These are phyloP conservation scores for Candolleomyces efflorescens DNA, from an alignment of 768 basidiomycete species.

Conservation along the genomic window DNA sequence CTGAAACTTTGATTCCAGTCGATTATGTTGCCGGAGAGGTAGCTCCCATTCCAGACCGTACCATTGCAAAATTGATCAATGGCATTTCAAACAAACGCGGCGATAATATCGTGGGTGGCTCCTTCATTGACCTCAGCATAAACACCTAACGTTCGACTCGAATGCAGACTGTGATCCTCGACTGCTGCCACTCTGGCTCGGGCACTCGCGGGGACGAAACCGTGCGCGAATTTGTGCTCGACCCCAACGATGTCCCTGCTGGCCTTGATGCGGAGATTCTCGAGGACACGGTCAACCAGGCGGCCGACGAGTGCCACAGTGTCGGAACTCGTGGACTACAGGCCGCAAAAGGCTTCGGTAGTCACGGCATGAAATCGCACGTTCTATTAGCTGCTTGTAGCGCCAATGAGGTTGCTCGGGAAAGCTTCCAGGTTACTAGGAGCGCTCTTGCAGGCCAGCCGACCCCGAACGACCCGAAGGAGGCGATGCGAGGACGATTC, in stretches of 20 bases:
- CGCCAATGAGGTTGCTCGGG: slow-evolving; percentile 26
- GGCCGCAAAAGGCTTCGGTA: slow-evolving; percentile 9
- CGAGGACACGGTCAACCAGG: too few relatives aligned
- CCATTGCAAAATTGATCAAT: slow-evolving; percentile 31
- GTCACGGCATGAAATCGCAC: slow-evolving; percentile 28
- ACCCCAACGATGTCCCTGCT: slow-evolving; percentile 6
- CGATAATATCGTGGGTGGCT: slow-evolving; percentile 36
- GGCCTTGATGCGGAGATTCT: slow-evolving; percentile 23
- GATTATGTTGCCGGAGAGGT: slow-evolving; percentile 12
- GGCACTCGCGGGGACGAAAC: slow-evolving; percentile 19
- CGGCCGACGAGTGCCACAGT: too few relatives aligned
- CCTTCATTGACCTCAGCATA: not conserved
- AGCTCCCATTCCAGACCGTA: slow-evolving; percentile 39
- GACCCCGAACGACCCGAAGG: too few relatives aligned
- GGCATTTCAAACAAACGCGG: slow-evolving; percentile 33
- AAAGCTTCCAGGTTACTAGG: not conserved
- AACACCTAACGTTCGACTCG: not conserved
- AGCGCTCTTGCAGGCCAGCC: too few relatives aligned
- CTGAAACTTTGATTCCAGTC: not conserved
- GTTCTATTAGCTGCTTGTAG: slow-evolving; percentile 41
- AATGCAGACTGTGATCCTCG: slow-evolving; percentile 39
- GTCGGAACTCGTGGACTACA: not conserved
- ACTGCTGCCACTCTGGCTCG: slow-evolving; percentile 41
- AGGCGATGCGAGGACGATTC: slow-evolving; percentile 28
- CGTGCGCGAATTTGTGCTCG: not conserved